These are phyloP conservation scores for Diutina siamensis DNA, from an alignment of 1,139 yeast genomes.

Conservation along the genomic window DNA sequence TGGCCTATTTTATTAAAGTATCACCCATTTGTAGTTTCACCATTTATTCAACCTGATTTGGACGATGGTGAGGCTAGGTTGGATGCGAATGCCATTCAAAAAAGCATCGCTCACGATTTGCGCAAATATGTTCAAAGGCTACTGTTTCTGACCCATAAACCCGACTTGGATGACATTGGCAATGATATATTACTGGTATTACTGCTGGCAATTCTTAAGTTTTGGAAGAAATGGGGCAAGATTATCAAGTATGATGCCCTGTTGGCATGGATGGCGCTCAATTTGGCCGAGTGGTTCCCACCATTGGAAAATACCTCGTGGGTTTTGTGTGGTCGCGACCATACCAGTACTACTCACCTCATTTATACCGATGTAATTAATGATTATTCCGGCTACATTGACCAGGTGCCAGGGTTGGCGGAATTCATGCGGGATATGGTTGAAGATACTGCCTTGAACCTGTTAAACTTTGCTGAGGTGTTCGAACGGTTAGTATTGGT, in stretches of 20 bases:
- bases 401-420: constrained; percentile 20
- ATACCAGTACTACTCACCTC: constrained; percentile 14
- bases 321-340: constrained; percentile 34
- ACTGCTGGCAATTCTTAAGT: constrained; percentile 50
- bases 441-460: constrained; percentile 17
- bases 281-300: constrained; percentile 85
- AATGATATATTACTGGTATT: constrained; percentile 43
- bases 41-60: constrained; percentile 52
- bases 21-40: constrained; percentile 77
- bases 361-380: constrained; percentile 30
- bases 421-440: constrained; percentile 18
- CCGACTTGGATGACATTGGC: constrained; percentile 22
- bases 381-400: constrained; percentile 38
- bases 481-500: constrained; percentile 72
- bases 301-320: constrained; percentile 37
- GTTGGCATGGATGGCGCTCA: constrained; percentile 77
- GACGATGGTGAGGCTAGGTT: constrained; percentile 8
- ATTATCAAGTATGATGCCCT: constrained; percentile 72
- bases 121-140: constrained; percentile 35
- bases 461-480: constrained; percentile 51
- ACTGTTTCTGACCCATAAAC: constrained; percentile 7
- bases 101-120: constrained; percentile 33
- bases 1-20: constrained; percentile 79
- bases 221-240: constrained; percentile 68
- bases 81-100: constrained; percentile 10